A percentile compares a stretch with the other conserved stretches of the same genome.
Evolutionary conservation across 768 basidiomycete species (phyloP).

Genomic region (Xerocomus spinulosus): DNA sequence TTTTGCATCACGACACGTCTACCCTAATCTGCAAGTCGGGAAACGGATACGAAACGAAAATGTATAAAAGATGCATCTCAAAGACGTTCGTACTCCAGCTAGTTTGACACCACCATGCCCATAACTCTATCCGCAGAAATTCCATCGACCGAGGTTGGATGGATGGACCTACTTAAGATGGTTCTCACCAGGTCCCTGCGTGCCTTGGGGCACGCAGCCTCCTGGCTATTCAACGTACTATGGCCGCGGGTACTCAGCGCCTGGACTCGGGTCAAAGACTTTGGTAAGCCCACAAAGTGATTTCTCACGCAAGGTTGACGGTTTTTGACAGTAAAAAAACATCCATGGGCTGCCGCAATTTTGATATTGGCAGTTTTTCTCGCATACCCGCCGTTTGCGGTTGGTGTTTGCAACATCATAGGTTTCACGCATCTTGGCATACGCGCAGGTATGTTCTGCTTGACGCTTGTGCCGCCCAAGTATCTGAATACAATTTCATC

Average conservation of each 20-base stretch:
- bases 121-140: no score
- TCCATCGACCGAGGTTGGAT: not conserved
- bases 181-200: not conserved
- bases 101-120: no score
- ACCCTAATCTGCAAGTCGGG: no score
- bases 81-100: no score
- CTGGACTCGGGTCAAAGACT: not conserved
- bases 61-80: no score
- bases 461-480: no score
- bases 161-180: not conserved
- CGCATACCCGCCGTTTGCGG: not conserved
- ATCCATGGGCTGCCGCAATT: not conserved
- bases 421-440: not conserved
- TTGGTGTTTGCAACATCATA: accelerated
- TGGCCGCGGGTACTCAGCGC: not conserved
- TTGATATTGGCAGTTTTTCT: not conserved
- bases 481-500: not conserved
- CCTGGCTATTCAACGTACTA: accelerated
- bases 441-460: slow-evolving; percentile 1
- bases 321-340: not conserved
- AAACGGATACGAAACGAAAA: no score
- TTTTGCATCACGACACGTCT: no score
- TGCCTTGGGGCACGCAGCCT: accelerated
- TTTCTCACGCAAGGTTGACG: not conserved
- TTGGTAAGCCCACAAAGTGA: not conserved